A percentile compares a stretch with the other conserved stretches of the same genome.
phyloP scores from a whole-genome alignment of 2,329 filamentous ascomycete species.

The Venturia aucupariae region DNA sequence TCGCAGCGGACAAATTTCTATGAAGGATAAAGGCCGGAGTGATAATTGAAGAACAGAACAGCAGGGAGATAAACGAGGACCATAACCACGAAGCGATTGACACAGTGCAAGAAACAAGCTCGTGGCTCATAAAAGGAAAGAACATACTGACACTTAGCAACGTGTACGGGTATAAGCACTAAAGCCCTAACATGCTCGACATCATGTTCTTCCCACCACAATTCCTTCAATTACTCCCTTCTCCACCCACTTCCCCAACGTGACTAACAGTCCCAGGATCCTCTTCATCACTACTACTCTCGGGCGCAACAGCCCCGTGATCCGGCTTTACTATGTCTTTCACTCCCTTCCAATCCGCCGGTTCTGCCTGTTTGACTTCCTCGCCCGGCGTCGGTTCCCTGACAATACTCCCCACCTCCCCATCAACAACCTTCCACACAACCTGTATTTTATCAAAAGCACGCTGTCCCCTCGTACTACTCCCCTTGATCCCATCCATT shows the following conservation, averaged over 20 bases:
- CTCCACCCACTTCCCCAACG: not conserved
- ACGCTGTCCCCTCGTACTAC: conserved; percentile 61
- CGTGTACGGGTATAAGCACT: not conserved
- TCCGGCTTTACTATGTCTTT: not conserved
- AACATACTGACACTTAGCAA: not conserved
- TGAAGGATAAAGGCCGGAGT: no score
- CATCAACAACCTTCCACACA: conserved; percentile 57
- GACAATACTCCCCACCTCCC: conserved; percentile 32
- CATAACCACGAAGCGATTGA: not conserved
- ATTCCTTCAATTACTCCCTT: not conserved
- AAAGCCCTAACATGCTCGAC: not conserved
- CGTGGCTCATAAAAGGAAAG: no score
- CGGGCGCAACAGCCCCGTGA: not conserved
- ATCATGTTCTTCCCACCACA: not conserved
- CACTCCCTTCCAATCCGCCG: conserved; percentile 61
- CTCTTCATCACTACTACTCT: not conserved
- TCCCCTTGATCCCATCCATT: conserved; percentile 94
- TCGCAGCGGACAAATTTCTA: no score
- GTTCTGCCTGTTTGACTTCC: conserved; percentile 57
- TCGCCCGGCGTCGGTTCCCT: conserved; percentile 57
- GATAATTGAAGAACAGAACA: no score
- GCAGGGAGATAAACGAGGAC: no score
- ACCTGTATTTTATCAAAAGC: conserved; percentile 77
- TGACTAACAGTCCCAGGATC: not conserved
- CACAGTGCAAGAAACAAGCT: no score